phyloP scores from a whole-genome alignment of 495 filamentous ascomycete genomes.

The Terfezia claveryi region DNA sequence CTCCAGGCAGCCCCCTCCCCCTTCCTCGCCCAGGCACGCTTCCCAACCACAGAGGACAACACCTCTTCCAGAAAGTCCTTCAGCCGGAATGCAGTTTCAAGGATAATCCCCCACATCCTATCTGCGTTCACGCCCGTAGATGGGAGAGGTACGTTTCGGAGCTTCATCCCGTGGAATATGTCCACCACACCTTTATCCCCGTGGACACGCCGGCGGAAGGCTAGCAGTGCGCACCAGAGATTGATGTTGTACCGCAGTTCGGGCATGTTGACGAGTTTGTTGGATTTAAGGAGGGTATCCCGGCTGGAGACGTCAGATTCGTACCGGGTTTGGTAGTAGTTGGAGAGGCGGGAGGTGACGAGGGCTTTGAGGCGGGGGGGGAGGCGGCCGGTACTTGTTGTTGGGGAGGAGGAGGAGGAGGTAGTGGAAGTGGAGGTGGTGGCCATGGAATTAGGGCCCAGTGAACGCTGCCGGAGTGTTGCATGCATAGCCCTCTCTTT shows the following conservation, averaged over 20 bases:
- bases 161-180: slow-evolving; percentile 11
- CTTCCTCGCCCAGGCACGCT: no score
- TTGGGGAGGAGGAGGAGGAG: no score
- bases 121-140: slow-evolving; percentile 5
- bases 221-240: slow-evolving; percentile 12
- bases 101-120: slow-evolving; percentile 9
- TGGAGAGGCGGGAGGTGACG: neutral
- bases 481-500: no score
- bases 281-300: neutral
- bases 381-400: neutral
- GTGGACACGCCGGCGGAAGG: slow-evolving; percentile 9
- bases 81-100: slow-evolving; percentile 2
- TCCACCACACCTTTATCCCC: slow-evolving; percentile 9
- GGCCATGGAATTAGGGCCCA: no score
- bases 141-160: slow-evolving; percentile 9
- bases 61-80: no score
- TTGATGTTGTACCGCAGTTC: neutral
- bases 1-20: no score
- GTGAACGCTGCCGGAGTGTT: no score
- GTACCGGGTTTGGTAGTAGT: slow-evolving; percentile 3
- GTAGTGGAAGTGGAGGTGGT: no score
- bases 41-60: no score
- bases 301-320: slow-evolving; percentile 7
- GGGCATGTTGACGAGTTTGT: slow-evolving; percentile 11
- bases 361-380: neutral